Conservation (phyloP, 352 stramenopile species). For the Phytophthora brassicae region DNA sequence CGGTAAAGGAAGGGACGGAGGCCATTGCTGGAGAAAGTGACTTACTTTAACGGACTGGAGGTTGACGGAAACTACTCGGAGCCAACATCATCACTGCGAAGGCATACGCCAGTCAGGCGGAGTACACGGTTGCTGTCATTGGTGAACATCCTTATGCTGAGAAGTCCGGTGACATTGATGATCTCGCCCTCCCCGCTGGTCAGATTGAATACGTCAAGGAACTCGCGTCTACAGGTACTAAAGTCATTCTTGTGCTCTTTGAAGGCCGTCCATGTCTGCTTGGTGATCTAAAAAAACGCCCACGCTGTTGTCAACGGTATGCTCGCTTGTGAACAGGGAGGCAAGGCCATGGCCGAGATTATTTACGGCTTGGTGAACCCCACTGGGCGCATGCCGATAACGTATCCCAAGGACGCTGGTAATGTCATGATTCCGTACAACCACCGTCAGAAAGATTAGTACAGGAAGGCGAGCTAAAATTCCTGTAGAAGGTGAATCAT, state of each 20-base stretch:
- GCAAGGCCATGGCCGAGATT: constrained; percentile 75
- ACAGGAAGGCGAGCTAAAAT: too few relatives aligned
- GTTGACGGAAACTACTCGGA: constrained; percentile 44
- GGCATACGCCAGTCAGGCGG: constrained; percentile 29
- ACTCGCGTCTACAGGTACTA: constrained; percentile 55
- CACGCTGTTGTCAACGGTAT: constrained; percentile 69
- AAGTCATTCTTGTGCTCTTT: constrained; percentile 69
- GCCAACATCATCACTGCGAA: constrained; percentile 42
- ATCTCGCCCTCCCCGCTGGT: constrained; percentile 52
- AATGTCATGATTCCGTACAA: constrained; percentile 65
- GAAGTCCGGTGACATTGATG: constrained; percentile 77
- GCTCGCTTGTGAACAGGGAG: constrained; percentile 61
- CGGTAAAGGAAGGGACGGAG: constrained; percentile 46
- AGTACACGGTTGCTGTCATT: constrained; percentile 67
- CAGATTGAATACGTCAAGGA: constrained; percentile 71
- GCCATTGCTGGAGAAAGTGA: constrained; percentile 18
- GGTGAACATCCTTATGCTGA: constrained; percentile 73
- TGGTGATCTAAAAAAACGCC: constrained; percentile 39
- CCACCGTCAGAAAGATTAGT: too few relatives aligned
- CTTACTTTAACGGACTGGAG: constrained; percentile 50
- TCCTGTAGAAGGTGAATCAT: too few relatives aligned
- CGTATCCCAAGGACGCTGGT: constrained; percentile 55
- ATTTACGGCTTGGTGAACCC: constrained; percentile 70
- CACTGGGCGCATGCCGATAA: constrained; percentile 70
- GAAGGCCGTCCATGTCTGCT: constrained; percentile 68